These are phyloP conservation scores for Tuber brumale DNA, from an alignment of 495 filamentous ascomycete genomes.

Conservation along the genomic window DNA sequence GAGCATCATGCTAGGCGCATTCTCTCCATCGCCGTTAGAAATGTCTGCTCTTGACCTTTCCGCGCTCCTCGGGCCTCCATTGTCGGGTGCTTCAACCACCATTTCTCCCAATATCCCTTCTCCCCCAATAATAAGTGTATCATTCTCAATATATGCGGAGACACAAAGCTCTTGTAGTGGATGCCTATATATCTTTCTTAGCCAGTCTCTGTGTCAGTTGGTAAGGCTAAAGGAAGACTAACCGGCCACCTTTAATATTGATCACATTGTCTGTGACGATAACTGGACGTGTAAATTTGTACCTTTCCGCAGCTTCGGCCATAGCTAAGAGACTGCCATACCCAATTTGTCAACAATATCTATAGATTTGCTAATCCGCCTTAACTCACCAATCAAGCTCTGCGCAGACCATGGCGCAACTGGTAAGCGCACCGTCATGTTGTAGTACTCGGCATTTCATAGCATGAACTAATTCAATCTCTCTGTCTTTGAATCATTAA, in stretches of 20 bases:
- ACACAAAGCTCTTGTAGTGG: conserved; percentile 84
- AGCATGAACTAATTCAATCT: conserved; percentile 81
- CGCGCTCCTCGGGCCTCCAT: neutral
- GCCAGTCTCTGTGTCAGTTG: neutral
- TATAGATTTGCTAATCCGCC: neutral
- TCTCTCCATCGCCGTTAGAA: conserved; percentile 9
- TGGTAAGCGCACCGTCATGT: conserved; percentile 60
- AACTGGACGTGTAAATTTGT: conserved; percentile 62
- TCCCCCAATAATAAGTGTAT: conserved; percentile 65
- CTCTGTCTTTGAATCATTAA: conserved; percentile 58
- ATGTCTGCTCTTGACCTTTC: neutral
- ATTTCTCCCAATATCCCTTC: conserved; percentile 33
- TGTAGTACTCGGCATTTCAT: conserved; percentile 66
- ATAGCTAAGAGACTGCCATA: conserved; percentile 67
- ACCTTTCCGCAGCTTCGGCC: conserved; percentile 66
- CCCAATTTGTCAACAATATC: neutral
- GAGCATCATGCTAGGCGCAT: conserved; percentile 65
- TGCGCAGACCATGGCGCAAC: conserved; percentile 69
- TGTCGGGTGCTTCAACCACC: conserved; percentile 24
- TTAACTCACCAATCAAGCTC: conserved; percentile 65
- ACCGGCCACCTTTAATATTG: conserved; percentile 72
- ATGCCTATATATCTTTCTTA: conserved; percentile 51
- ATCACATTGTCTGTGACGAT: conserved; percentile 69
- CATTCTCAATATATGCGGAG: conserved; percentile 77
- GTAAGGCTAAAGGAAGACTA: conserved; percentile 22